phyloP scores from a whole-genome alignment of 768 basidiomycete species.

The Kwoniella dendrophila region DNA sequence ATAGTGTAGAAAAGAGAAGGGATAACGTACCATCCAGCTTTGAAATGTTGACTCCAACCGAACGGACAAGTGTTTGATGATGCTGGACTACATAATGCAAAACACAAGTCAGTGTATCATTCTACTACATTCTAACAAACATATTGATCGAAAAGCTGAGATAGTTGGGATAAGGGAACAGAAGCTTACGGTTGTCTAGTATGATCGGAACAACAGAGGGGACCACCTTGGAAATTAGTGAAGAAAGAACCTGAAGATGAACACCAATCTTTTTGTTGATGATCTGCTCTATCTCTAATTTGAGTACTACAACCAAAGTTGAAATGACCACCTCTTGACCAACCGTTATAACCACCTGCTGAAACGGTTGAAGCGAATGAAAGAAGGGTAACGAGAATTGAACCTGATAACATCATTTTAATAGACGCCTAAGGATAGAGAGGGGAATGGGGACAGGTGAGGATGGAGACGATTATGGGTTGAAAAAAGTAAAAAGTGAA shows the following conservation, averaged over 20 bases:
- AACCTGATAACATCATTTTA: background rate
- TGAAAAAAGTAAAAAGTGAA: background rate
- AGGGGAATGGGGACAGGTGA: background rate
- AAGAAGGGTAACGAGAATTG: conserved; percentile 10
- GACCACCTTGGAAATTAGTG: conserved; percentile 22
- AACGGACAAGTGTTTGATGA: conserved; percentile 19
- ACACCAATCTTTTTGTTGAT: conserved; percentile 25
- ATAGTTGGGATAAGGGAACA: background rate
- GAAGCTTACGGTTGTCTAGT: conserved; percentile 31
- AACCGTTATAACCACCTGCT: conserved; percentile 11
- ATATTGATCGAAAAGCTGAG: too few relatives aligned
- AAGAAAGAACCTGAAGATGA: conserved; percentile 30
- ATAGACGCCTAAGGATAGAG: background rate
- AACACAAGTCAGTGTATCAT: too few relatives aligned
- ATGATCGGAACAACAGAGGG: conserved; percentile 28
- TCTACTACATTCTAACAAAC: too few relatives aligned
- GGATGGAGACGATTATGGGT: background rate
- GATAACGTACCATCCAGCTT: conserved; percentile 14
- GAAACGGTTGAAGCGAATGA: conserved; percentile 16
- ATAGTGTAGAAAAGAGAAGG: background rate
- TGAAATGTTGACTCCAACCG: conserved; percentile 20
- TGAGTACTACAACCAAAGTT: conserved; percentile 27
- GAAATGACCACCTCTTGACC: background rate
- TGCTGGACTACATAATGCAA: background rate
- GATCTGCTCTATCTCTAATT: conserved; percentile 18